Base-by-base conservation (phyloP, 2,329 filamentous ascomycete genomes). In the Ustulina deusta region DNA sequence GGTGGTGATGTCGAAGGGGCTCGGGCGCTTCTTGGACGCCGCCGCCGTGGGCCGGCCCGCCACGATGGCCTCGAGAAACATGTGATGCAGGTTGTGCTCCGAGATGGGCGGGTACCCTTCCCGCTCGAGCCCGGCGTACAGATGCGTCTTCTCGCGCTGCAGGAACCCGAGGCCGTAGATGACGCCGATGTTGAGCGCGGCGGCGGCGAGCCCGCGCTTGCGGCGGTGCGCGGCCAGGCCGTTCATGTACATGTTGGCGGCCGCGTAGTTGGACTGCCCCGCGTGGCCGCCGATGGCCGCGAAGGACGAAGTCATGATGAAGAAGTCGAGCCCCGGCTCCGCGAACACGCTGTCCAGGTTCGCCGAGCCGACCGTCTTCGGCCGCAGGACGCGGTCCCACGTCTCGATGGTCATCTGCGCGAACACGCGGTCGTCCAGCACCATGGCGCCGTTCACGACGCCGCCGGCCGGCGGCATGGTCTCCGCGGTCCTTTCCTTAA, bases 41-140 rank as follows among this genome's bases (percentile, higher is more conserved):
- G n/a, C n/a, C n/a, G 6, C 5, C 20, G n/a, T 64, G 0, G 81
- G 80, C 6, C 74, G 77, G 3, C 84, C 83, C 0, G 80, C 79
- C 0, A 78, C 73, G 29, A 87, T 81, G 5, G 84, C 84, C 72
- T 87, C 84, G 9, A 85, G 78, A 66, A 87, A 84, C 77, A 84
- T 81, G 69, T 84, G 81, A 69, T 86, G 83, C 17, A 87, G 72
- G 61, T 86, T 84, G 2, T 79, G 78, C 73, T 87, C 85, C 2
- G 84, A 85, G 13, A 86, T 79, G 40, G 82, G 81, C 61, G 80
- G 81, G 63, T 83, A 84, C 6, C 82, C 81, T 13, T 84, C 81
- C 3, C 80, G 74, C 75, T 82, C 80, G 0, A 84, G 77, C 1
- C 80, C 79, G 0, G 71, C 70, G 65, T 84, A 84, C 2, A 83